A percentile compares a stretch with the other conserved stretches of the same genome.
phyloP scores from a whole-genome alignment of 2,329 filamentous ascomycete species.

The Arthroderma sp. region DNA sequence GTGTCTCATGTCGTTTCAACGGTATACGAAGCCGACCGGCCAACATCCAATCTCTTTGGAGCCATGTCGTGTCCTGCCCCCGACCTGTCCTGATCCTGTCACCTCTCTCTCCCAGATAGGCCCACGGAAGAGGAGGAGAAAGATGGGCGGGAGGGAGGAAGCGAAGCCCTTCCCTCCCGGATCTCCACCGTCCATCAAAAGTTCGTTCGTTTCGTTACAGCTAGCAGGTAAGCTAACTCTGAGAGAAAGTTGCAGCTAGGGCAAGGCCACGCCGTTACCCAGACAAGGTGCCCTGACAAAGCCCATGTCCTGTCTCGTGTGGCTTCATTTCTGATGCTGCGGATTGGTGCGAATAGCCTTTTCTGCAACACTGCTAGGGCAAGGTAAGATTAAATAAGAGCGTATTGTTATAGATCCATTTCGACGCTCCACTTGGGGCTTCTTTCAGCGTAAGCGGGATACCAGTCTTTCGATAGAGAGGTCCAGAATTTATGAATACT shows the following conservation, averaged over 20 bases:
- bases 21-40: not conserved
- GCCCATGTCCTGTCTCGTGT: not conserved
- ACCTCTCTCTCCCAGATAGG: too few relatives aligned
- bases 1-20: conserved; percentile 3
- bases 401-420: conserved; percentile 1
- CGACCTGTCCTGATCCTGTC: too few relatives aligned
- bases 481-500: not conserved
- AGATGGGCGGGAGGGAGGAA: conserved; percentile 1
- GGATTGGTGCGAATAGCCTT: conserved; percentile 1
- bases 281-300: not conserved
- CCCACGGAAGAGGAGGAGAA: not conserved
- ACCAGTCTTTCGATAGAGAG: not conserved
- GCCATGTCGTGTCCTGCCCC: too few relatives aligned
- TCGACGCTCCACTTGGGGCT: not conserved
- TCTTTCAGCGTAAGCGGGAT: not conserved
- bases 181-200: conserved; percentile 4
- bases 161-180: conserved; percentile 1
- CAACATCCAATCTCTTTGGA: not conserved
- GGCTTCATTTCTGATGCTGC: not conserved
- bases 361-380: not conserved
- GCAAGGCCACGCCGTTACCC: conserved; percentile 1
- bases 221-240: not conserved
- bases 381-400: conserved; percentile 1
- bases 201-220: not conserved
- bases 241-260: not conserved